Evolutionary conservation across 257 asterid species (phyloP).

Genomic region (Nicotiana noctiflora): DNA sequence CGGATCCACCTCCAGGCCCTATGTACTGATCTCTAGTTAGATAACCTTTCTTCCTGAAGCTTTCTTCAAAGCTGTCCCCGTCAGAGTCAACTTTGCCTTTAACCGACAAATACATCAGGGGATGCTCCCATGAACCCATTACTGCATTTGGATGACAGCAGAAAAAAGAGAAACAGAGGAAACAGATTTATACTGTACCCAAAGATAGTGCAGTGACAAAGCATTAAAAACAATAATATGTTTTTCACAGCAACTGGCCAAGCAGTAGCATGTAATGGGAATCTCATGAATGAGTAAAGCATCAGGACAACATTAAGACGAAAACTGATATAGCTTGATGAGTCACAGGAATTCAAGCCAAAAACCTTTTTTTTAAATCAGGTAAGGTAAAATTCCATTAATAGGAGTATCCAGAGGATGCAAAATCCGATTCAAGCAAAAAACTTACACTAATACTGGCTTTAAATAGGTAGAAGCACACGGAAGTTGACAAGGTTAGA

Average conservation of each 20-base stretch:
- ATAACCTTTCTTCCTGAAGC: slow-evolving; percentile 22
- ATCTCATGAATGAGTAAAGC: background rate
- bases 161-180: slow-evolving; percentile 10
- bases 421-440: background rate
- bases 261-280: background rate
- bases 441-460: background rate
- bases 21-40: slow-evolving; percentile 14
- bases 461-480: background rate
- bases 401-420: too few species aligned
- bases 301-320: background rate
- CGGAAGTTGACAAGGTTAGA: background rate
- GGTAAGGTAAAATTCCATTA: too few species aligned
- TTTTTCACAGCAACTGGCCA: background rate
- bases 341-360: background rate
- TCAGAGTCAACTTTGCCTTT: slow-evolving; percentile 80
- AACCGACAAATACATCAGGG: slow-evolving; percentile 49
- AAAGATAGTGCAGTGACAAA: background rate
- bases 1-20: slow-evolving; percentile 98
- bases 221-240: background rate
- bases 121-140: slow-evolving; percentile 87
- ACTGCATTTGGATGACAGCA: slow-evolving; percentile 45
- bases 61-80: slow-evolving; percentile 50
- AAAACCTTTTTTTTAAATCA: too few species aligned
- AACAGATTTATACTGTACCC: background rate
- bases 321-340: background rate